These are phyloP conservation scores for Dactylellina cionopaga DNA, from an alignment of 2,329 filamentous ascomycete species.

Conservation along the genomic window DNA sequence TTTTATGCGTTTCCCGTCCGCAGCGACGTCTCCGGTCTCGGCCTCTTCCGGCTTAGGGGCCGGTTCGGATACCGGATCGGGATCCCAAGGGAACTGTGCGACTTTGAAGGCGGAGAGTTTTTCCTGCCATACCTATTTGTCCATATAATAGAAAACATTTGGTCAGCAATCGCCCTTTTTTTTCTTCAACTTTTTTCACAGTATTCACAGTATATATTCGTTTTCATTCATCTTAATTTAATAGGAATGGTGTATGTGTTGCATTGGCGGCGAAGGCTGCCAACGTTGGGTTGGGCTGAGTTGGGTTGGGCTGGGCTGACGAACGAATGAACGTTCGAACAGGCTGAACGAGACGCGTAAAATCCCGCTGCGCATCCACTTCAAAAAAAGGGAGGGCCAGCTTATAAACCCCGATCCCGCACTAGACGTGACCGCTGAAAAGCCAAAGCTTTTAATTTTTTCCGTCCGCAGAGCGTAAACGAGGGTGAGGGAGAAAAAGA, in stretches of 20 bases:
- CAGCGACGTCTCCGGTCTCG: slow-evolving; percentile 38
- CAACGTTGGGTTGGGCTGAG: background rate
- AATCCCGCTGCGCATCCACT: slow-evolving; percentile 10
- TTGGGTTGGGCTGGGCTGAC: slow-evolving; percentile 7
- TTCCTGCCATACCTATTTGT: slow-evolving; percentile 84
- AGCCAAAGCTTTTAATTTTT: background rate
- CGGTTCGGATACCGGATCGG: slow-evolving; percentile 65
- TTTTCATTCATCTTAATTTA: background rate
- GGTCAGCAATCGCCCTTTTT: background rate
- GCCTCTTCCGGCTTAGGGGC: slow-evolving; percentile 58
- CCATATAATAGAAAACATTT: background rate
- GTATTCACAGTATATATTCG: background rate
- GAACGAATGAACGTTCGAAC: slow-evolving; percentile 29
- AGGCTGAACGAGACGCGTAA: slow-evolving; percentile 20
- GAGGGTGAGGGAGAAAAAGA: no score
- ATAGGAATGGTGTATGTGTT: slow-evolving; percentile 7
- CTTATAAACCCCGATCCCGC: slow-evolving; percentile 21
- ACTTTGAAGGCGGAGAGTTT: slow-evolving; percentile 86
- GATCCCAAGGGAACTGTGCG: slow-evolving; percentile 94
- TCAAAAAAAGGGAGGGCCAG: slow-evolving; percentile 5
- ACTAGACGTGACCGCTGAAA: background rate
- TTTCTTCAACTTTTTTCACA: background rate
- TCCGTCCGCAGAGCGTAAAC: background rate
- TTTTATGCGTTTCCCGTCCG: slow-evolving; percentile 60
- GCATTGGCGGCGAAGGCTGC: background rate